These are phyloP conservation scores for Coleophoma eucalyptorum DNA, from an alignment of 2,329 filamentous ascomycete species.

Conservation along the genomic window DNA sequence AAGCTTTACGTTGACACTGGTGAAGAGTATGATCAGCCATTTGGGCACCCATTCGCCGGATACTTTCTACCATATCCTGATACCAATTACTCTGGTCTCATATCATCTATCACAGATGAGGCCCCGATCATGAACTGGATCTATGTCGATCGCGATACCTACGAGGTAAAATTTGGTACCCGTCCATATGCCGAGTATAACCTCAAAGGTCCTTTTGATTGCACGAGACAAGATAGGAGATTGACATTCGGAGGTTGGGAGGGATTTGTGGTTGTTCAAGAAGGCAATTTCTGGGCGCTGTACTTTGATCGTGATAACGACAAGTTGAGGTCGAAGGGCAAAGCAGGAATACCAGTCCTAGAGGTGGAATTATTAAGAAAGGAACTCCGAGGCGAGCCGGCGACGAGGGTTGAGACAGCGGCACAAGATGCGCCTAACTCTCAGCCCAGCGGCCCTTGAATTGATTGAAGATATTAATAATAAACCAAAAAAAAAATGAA, in stretches of 20 bases:
- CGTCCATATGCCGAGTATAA: constrained; percentile 69
- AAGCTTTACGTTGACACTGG: constrained; percentile 44
- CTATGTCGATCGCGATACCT: constrained; percentile 55
- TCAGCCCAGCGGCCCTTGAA: too few species aligned
- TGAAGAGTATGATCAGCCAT: constrained; percentile 35
- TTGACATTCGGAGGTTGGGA: constrained; percentile 64
- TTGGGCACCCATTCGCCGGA: constrained; percentile 47
- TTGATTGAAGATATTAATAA: too few species aligned
- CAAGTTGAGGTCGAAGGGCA: constrained; percentile 24
- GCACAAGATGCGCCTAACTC: background rate
- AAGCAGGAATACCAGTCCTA: background rate
- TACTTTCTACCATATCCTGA: constrained; percentile 55
- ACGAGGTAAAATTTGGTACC: constrained; percentile 59
- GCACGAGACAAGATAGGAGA: constrained; percentile 46
- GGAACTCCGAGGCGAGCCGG: background rate
- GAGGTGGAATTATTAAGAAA: background rate
- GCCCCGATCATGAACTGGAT: constrained; percentile 66
- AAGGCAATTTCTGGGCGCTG: constrained; percentile 48
- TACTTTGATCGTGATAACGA: constrained; percentile 48
- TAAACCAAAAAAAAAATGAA: too few species aligned
- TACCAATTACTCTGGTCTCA: constrained; percentile 39
- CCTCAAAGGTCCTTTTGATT: constrained; percentile 70
- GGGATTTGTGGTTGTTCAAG: constrained; percentile 51
- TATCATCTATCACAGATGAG: constrained; percentile 43
- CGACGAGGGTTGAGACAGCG: background rate